Evolutionary conservation across 805 yeast genomes (phyloP).

Genomic region (Kazachstania africana): DNA sequence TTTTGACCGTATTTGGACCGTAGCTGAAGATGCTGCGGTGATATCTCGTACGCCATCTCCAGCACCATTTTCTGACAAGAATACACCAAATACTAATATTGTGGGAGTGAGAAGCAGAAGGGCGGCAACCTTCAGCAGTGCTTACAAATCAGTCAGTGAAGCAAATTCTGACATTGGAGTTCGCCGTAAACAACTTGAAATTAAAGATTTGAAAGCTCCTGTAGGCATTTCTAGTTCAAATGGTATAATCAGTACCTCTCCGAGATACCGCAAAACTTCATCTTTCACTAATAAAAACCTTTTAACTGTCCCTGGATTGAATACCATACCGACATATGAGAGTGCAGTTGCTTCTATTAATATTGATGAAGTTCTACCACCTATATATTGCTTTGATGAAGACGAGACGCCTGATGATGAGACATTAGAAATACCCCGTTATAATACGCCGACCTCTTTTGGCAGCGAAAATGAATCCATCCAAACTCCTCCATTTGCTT

Average conservation of each 20-base stretch:
- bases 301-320: background rate
- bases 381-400: no score
- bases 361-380: background rate
- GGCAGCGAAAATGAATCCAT: no score
- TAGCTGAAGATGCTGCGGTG: background rate
- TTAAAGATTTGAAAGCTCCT: background rate
- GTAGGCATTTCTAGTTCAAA: background rate
- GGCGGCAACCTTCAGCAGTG: background rate
- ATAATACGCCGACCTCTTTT: no score
- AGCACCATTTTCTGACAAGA: background rate
- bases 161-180: background rate
- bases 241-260: background rate
- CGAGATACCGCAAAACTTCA: no score
- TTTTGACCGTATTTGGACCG: slow-evolving; percentile 37
- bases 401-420: no score
- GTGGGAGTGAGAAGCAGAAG: background rate
- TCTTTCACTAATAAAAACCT: background rate
- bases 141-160: background rate
- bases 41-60: background rate
- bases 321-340: background rate
- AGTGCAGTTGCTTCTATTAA: background rate
- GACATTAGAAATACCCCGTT: no score
- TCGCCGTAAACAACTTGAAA: no score
- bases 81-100: background rate
- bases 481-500: no score